Base-by-base conservation (phyloP, 2,329 filamentous ascomycete species). In the Drechslera avenae region DNA sequence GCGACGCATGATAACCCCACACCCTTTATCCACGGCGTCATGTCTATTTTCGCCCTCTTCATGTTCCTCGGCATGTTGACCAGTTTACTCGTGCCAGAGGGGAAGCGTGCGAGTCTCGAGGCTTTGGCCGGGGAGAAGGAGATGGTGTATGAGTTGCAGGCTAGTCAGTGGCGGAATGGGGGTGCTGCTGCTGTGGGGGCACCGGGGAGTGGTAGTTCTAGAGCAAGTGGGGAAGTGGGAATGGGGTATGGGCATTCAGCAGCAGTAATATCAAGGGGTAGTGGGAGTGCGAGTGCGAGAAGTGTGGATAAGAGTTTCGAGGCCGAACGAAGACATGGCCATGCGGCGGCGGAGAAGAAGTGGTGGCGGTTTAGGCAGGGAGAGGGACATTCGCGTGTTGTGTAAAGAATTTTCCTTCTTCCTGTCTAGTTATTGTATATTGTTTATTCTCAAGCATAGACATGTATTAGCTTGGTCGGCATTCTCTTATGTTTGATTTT, bases 11-110 rank as follows among this genome's bases (percentile, higher is more conserved):
- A 76, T 13, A 74, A 77, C 16, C 81, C 81, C 0, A 78, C 73
- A 1, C 88, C 87, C 1, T 88, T 86, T 82, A 79, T 92, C 46
- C 82, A 89, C 69, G 85, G 87, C 49, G 82, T 92, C 31, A 86
- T 93, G 77, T 81, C 90, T 69, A 87, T 91, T 31, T 91, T 90
- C 71, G 87, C 88, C 0, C 78, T 90, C 8, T 91, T 93, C 78
- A 92, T 91, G 89, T 78, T 92, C 5, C 81, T 82, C 43, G 90
- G 90, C 30, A 82, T 83, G 39, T 73, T 90, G 39, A 84, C 84
- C 2, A 86, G 86, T 1, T 76, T 91, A 3, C 75, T 93, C n/a
- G 85, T 92, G 17, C 88, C 88, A 0, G 89, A 91, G 75, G 91
- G 87, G 0, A 91, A 88, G 76, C 81, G 87, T 1, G 80, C 85